Conservation (phyloP, 805 yeast genomes). For the Candida piceae region DNA sequence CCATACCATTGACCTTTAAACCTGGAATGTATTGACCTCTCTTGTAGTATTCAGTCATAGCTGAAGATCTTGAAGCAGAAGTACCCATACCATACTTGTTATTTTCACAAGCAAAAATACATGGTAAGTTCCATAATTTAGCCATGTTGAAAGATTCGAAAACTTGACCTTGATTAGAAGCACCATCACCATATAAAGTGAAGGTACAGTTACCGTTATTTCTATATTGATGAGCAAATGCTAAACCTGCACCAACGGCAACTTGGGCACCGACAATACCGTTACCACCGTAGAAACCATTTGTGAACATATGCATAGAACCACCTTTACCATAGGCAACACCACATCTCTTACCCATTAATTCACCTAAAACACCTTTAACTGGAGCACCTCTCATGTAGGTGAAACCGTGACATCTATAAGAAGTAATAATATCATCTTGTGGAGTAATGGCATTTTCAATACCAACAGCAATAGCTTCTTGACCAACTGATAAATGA, state of each 20-base stretch:
- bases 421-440: slow-evolving; percentile 92
- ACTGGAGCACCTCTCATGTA: slow-evolving; percentile 94
- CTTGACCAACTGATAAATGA: slow-evolving; percentile 97
- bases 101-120: slow-evolving; percentile 94
- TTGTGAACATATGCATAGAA: slow-evolving; percentile 97
- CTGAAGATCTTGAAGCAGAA: slow-evolving; percentile 93
- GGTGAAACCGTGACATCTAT: slow-evolving; percentile 98
- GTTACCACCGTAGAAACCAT: slow-evolving; percentile 97
- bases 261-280: slow-evolving; percentile 99
- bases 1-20: slow-evolving; percentile 98
- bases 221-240: slow-evolving; percentile 96
- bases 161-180: slow-evolving; percentile 98
- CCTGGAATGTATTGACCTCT: slow-evolving; percentile 99
- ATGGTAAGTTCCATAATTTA: slow-evolving; percentile 95
- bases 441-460: slow-evolving; percentile 84
- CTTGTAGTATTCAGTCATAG: slow-evolving; percentile 93
- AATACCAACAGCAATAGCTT: slow-evolving; percentile 97
- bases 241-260: slow-evolving; percentile 95
- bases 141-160: slow-evolving; percentile 99
- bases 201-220: slow-evolving; percentile 76
- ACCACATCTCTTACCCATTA: slow-evolving; percentile 95
- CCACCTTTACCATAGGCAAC: slow-evolving; percentile 98
- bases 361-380: slow-evolving; percentile 85
- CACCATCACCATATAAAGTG: slow-evolving; percentile 97
- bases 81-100: slow-evolving; percentile 99